These are phyloP conservation scores for Cylindrodendrum hubeiense DNA, from an alignment of 2,329 filamentous ascomycete species.

Conservation along the genomic window DNA sequence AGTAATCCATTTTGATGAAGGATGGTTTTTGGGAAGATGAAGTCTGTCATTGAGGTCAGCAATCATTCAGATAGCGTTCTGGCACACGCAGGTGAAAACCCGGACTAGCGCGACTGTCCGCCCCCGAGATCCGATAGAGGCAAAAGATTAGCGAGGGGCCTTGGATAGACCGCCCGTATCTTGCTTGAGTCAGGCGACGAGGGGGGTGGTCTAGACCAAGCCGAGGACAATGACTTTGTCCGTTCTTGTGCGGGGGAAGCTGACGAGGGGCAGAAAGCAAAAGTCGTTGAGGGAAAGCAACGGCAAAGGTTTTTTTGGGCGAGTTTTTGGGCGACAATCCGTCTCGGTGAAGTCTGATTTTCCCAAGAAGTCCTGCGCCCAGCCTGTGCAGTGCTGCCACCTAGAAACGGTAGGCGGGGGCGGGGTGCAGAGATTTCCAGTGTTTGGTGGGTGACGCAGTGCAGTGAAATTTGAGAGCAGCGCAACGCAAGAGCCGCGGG, in stretches of 20 bases:
- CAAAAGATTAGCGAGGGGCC: conserved; percentile 43
- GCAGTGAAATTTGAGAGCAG: conserved; percentile 12
- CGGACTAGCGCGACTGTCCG: conserved; percentile 30
- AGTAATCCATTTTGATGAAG: conserved; percentile 57
- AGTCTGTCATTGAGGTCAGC: conserved; percentile 29
- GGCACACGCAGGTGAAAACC: conserved; percentile 16
- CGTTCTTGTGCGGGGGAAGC: conserved; percentile 12
- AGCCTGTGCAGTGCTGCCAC: conserved; percentile 28
- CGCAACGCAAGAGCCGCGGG: conserved; percentile 6
- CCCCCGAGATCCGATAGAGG: conserved; percentile 43
- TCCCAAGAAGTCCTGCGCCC: conserved; percentile 28
- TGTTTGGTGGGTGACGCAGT: conserved; percentile 15
- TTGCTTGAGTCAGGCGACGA: conserved; percentile 22
- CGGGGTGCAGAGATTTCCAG: conserved; percentile 47
- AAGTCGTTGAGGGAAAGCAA: conserved; percentile 6
- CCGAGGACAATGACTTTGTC: conserved; percentile 1
- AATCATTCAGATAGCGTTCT: conserved; percentile 11
- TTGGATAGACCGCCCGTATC: conserved; percentile 18
- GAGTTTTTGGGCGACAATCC: conserved; percentile 6
- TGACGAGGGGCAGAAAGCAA: conserved; percentile 18
- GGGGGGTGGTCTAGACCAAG: conserved; percentile 21
- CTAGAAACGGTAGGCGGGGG: conserved; percentile 46
- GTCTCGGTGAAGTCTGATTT: conserved; percentile 3
- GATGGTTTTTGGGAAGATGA: conserved; percentile 26
- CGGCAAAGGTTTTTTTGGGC: conserved; percentile 6